Percentiles rank a stretch among this genome's conserved stretches.
Evolutionary conservation across 306 rosid genomes (phyloP).

Genomic region (Benincasa hispida): DNA sequence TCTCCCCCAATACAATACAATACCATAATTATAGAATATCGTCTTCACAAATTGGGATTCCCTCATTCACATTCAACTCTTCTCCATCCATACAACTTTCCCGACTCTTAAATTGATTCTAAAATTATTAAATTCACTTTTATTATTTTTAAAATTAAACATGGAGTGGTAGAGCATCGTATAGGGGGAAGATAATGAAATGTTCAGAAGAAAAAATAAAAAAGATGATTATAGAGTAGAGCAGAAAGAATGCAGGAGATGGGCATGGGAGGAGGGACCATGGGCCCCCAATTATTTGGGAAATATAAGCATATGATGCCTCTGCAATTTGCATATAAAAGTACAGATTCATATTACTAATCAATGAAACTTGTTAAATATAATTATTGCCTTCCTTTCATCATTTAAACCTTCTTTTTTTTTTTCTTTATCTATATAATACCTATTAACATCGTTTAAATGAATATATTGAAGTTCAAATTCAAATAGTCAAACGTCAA

Average conservation of each 20-base stretch:
- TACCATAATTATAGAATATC: background rate
- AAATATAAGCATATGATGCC: background rate
- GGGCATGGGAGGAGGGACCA: background rate
- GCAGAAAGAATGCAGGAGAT: conserved; percentile 3
- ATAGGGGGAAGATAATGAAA: too few relatives aligned
- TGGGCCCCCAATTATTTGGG: conserved; percentile 11
- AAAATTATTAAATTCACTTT: too few relatives aligned
- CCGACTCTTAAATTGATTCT: too few relatives aligned
- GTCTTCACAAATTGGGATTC: background rate
- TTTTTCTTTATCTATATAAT: too few relatives aligned
- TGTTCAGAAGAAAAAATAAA: background rate
- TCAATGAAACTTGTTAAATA: background rate
- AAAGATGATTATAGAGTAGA: background rate
- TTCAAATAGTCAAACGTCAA: too few relatives aligned
- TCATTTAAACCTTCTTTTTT: background rate
- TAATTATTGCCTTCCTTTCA: background rate
- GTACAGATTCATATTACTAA: background rate
- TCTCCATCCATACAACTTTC: background rate
- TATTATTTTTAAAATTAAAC: too few relatives aligned
- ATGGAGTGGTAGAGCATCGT: too few relatives aligned
- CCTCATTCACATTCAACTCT: background rate
- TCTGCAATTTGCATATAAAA: background rate
- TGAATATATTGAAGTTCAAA: too few relatives aligned
- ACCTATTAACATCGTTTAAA: too few relatives aligned
- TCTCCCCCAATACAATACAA: background rate